Conservation (phyloP, 768 basidiomycete species). For the Mycena leptocephala region DNA sequence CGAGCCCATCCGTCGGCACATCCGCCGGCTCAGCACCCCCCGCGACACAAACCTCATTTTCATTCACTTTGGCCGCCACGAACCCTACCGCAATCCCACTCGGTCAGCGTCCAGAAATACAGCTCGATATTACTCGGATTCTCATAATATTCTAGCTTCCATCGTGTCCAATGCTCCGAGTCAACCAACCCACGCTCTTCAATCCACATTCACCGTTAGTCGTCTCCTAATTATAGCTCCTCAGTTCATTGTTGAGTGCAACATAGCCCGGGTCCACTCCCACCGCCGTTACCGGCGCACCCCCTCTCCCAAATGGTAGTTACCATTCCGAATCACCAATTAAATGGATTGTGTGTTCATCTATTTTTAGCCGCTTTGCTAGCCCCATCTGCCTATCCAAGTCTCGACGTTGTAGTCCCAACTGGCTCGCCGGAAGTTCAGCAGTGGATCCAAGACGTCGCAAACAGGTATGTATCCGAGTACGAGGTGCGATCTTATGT, state of each 20-base stretch:
- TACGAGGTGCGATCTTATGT: too few relatives aligned
- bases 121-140: not conserved
- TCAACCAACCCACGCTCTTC: slow-evolving; percentile 62
- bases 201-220: slow-evolving; percentile 55
- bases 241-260: slow-evolving; percentile 1
- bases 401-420: slow-evolving; percentile 75
- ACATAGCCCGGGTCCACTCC: slow-evolving; percentile 64
- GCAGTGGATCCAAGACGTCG: slow-evolving; percentile 82
- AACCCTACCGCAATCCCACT: slow-evolving; percentile 78
- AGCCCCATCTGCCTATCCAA: slow-evolving; percentile 73
- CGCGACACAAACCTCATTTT: slow-evolving; percentile 48
- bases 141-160: slow-evolving; percentile 46
- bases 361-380: slow-evolving; percentile 57
- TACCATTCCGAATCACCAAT: not conserved
- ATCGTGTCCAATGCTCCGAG: slow-evolving; percentile 63
- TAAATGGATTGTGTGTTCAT: not conserved
- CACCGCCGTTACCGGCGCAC: slow-evolving; percentile 69
- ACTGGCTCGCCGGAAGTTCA: slow-evolving; percentile 75
- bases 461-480: too few relatives aligned
- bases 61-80: slow-evolving; percentile 63
- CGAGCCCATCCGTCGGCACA: not conserved
- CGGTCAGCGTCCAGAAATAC: not conserved
- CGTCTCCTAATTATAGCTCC: not conserved
- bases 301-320: slow-evolving; percentile 70
- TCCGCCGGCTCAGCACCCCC: slow-evolving; percentile 28